Evolutionary conservation across 1,284 basidiomycete species (phyloP).

Genomic region (Trametes hirsuta): DNA sequence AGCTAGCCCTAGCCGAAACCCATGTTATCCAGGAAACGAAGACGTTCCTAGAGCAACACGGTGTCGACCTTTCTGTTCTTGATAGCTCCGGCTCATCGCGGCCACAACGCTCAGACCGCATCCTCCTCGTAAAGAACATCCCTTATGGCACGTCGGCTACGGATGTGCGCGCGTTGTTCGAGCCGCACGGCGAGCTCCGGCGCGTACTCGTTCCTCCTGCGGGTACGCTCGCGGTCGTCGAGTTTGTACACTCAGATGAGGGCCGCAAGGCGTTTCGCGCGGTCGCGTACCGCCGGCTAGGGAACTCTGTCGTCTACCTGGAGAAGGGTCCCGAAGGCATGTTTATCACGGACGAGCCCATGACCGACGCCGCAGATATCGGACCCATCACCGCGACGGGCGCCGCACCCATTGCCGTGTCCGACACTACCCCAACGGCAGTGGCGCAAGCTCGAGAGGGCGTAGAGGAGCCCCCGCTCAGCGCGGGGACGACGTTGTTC

Average conservation of each 20-base stretch:
- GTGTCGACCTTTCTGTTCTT: slow-evolving; percentile 65
- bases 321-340: slow-evolving; percentile 90
- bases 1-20: slow-evolving; percentile 95
- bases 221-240: slow-evolving; percentile 93
- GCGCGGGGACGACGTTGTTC: slow-evolving; percentile 85
- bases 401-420: slow-evolving; percentile 15
- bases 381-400: slow-evolving; percentile 27
- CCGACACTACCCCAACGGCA: slow-evolving; percentile 24
- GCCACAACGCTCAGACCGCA: slow-evolving; percentile 68
- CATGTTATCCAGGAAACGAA: slow-evolving; percentile 97
- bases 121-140: slow-evolving; percentile 95
- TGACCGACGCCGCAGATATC: slow-evolving; percentile 1
- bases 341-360: slow-evolving; percentile 48
- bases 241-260: slow-evolving; percentile 76
- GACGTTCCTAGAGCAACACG: slow-evolving; percentile 79
- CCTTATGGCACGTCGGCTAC: slow-evolving; percentile 86
- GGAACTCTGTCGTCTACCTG: slow-evolving; percentile 89
- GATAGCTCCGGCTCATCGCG: slow-evolving; percentile 47
- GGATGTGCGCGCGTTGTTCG: slow-evolving; percentile 81
- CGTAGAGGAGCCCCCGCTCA: slow-evolving; percentile 51
- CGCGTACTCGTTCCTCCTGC: slow-evolving; percentile 89
- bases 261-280: slow-evolving; percentile 79
- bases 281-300: slow-evolving; percentile 87
- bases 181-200: slow-evolving; percentile 74
- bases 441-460: slow-evolving; percentile 33